A percentile compares a stretch with the other conserved stretches of the same genome.
These are phyloP conservation scores for Termitomyces sp. DNA, from an alignment of 768 basidiomycete species.

Conservation along the genomic window DNA sequence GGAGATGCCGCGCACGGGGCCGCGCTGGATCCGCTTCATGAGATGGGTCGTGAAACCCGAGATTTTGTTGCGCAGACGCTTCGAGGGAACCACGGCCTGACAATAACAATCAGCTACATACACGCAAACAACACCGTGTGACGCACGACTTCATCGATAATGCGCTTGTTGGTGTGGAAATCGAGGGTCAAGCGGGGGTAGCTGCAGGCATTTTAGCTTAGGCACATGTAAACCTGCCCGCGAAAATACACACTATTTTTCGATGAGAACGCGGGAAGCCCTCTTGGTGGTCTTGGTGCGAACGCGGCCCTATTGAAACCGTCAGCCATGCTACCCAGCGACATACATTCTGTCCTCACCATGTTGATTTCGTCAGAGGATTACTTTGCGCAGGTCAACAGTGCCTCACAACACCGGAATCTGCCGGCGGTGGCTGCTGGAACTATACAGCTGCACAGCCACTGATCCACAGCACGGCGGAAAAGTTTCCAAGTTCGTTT, in stretches of 20 bases:
- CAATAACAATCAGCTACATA: background rate
- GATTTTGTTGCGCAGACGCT: constrained; percentile 99
- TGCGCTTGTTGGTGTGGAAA: constrained; percentile 99
- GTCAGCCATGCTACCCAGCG: background rate
- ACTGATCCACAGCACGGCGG: constrained; percentile 9
- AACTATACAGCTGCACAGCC: constrained; percentile 33
- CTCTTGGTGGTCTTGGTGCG: constrained; percentile 99
- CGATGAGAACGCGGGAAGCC: constrained; percentile 97
- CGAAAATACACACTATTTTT: constrained; percentile 99
- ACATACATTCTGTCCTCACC: constrained; percentile 27
- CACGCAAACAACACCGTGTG: background rate
- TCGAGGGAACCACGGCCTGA: constrained; percentile 92
- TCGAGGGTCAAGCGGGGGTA: constrained; percentile 99
- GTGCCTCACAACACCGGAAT: constrained; percentile 18
- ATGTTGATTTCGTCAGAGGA: constrained; percentile 37
- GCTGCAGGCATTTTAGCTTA: constrained; percentile 47
- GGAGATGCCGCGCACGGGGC: constrained; percentile 98
- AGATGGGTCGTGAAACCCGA: constrained; percentile 99
- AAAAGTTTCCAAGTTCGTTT: constrained; percentile 8
- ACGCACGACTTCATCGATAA: constrained; percentile 92
- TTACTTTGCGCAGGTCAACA: background rate
- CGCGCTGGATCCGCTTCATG: constrained; percentile 99
- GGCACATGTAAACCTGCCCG: too few relatives aligned
- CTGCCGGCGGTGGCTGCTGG: constrained; percentile 36
- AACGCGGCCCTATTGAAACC: constrained; percentile 78